A percentile compares a stretch with the other conserved stretches of the same genome.
These are phyloP conservation scores for Kluyveromyces nonfermentans DNA, from an alignment of 805 yeast genomes.

Conservation along the genomic window DNA sequence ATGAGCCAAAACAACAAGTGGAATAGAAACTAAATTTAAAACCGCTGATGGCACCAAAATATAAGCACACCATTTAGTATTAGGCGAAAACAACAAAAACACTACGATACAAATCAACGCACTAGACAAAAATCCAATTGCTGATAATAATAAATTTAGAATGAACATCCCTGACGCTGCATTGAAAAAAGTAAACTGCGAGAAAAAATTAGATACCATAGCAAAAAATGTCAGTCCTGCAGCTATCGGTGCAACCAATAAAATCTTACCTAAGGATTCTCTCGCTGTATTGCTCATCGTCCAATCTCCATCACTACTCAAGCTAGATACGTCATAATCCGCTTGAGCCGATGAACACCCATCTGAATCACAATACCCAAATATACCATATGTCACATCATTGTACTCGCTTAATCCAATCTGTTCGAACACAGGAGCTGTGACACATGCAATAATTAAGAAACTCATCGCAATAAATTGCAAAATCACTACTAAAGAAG, in stretches of 20 bases:
- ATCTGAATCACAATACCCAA: constrained; percentile 48
- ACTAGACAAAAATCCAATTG: constrained; percentile 45
- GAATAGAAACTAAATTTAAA: constrained; percentile 41
- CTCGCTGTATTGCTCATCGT: constrained; percentile 37
- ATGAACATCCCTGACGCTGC: constrained; percentile 27
- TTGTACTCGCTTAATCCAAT: constrained; percentile 43
- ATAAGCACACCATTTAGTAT: constrained; percentile 68
- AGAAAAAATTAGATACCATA: constrained; percentile 29
- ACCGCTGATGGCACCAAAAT: constrained; percentile 58
- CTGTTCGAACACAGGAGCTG: constrained; percentile 47
- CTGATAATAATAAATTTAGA: constrained; percentile 36
- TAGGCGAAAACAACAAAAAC: constrained; percentile 53
- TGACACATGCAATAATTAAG: constrained; percentile 48
- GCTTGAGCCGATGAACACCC: constrained; percentile 38
- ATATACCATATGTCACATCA: constrained; percentile 46
- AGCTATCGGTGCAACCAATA: constrained; percentile 58
- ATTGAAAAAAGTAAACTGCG: constrained; percentile 13
- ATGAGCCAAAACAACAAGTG: constrained; percentile 38
- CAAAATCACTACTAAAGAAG: constrained; percentile 35
- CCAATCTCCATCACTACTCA: constrained; percentile 37
- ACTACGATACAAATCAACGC: constrained; percentile 46
- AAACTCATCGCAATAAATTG: constrained; percentile 51
- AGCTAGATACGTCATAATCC: constrained; percentile 33
- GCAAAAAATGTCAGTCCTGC: constrained; percentile 50
- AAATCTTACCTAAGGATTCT: constrained; percentile 41